Base-by-base conservation (phyloP, 345 rosid genomes). In the Nasturtium officinale region DNA sequence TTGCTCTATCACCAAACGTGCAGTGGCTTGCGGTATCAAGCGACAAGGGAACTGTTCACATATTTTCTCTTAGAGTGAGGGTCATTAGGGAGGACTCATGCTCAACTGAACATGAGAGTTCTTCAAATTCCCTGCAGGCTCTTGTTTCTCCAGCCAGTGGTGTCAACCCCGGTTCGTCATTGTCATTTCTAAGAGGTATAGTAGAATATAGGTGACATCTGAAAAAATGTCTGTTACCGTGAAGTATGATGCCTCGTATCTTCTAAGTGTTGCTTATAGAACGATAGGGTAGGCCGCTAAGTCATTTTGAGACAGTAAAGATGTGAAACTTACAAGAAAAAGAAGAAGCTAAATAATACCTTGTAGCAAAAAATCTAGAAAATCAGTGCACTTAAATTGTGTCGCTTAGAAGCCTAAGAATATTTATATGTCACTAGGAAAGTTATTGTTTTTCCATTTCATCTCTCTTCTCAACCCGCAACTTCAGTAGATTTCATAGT, bases 1-100 rank as follows among this genome's bases (percentile, higher is more conserved):
- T 93, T 79, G 81, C 96, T 50, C 84, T 90, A 52, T 89, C 97
- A 45, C 83, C 85, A 29, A 82, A 84, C 75, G 89, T 83, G 35
- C 96, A 87, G 79, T 93, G 98, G 98, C 69, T 93, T 68, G 96
- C 90, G 16, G 96, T 90, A 46, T 89, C 97, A 17, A 93, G 97
- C 74, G 94, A 89, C 71, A 89, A 88, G 82, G 95, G 95, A 18
- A 90, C 98, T 76, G 84, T 89, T 71, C 97, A 93, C 65, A 76
- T 93, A 29, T 93, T 93, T 77, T 79, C 90, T 74, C 98, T 94
- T 42, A 83, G 89, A 79, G 87, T 12, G 90, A 85, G 80, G 97
- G 89, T 90, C 55, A 82, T 73, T 42, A 89, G 87, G 15, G 90
- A 85, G 80, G 97, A 87, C 85, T 71, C 92, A 26, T 68, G 79